Evolutionary conservation across 2,329 filamentous ascomycete species (phyloP), one percentile per base, ranked within the genome.

Genomic region (Claviceps spartinae): DNA sequence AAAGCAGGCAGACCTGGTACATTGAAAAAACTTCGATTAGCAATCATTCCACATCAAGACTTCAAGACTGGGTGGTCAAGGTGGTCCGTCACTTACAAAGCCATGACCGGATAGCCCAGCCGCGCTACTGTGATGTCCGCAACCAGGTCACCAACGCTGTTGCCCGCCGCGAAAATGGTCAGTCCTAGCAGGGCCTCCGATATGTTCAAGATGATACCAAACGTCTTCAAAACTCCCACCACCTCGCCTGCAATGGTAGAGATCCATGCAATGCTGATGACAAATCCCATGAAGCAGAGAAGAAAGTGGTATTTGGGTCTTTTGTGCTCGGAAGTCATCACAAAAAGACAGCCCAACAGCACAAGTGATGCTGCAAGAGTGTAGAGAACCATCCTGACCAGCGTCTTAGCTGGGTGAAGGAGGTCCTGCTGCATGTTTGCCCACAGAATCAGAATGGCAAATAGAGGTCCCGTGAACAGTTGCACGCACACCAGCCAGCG

Each of bases 61-160:
- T 41, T 41, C 38, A 16, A n/a, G 16, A 16, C 16, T 18, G 16
- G n/a, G 14, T n/a, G 16, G n/a, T 18, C n/a, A 18, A 11, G 13
- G 18, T n/a, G 30, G 18, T 43, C 36, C 8, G n/a, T 11, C 47
- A 76, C 77, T 69, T 67, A 80, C 74, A 85, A 62, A 41, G 93
- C 93, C 93, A 98, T 98, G 56, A 98, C 89, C 0, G 93, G 93
- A 67, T 90, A 96, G 2, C 93, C 93, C 2, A 98, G 79, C 37
- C 88, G 81, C 4, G 93, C 93, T 40, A 98, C 86, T 0, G 93
- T 98, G 51, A 97, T 86, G 64, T 98, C 86, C 16, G 93, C 91
- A 9, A 98, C 88, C 16, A 98, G 75, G 62, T 98, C 93, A 40
- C 93, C 91, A 8, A 97, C 76, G 8, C 88, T 95, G 68, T 98